Conservation (phyloP, 2,329 filamentous ascomycete genomes). For the Xylariaceae sp. region DNA sequence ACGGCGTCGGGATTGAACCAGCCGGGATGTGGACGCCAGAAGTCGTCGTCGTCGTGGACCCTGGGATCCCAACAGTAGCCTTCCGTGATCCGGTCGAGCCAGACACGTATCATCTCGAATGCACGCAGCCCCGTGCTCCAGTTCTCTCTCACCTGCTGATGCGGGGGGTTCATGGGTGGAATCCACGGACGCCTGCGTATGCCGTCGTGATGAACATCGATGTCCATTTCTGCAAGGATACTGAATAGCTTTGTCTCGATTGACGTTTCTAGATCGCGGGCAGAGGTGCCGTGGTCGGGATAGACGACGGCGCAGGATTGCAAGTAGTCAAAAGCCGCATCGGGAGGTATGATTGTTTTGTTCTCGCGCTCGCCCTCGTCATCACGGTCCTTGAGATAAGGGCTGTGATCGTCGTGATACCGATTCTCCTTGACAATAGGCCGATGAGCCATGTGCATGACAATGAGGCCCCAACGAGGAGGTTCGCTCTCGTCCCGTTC, state of each 20-base stretch:
- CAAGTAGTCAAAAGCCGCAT: not conserved
- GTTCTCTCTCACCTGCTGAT: not conserved
- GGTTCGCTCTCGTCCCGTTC: not conserved
- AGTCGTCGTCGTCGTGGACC: not conserved
- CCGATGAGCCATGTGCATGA: conserved; percentile 11
- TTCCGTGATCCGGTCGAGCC: conserved; percentile 11
- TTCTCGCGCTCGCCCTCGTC: not conserved
- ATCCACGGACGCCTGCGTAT: conserved; percentile 1
- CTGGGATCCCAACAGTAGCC: conserved; percentile 6
- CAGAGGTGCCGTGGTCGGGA: conserved; percentile 5
- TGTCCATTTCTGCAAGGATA: not conserved
- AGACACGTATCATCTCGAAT: conserved; percentile 17
- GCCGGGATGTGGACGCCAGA: conserved; percentile 12
- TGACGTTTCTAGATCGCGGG: conserved; percentile 1
- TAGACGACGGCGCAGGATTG: conserved; percentile 13
- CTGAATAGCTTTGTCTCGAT: not conserved
- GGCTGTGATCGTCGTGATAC: not conserved
- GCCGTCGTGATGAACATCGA: not conserved
- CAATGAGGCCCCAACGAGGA: conserved; percentile 13
- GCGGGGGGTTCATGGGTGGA: conserved; percentile 11
- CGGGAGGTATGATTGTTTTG: too few species aligned
- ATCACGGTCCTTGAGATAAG: not conserved
- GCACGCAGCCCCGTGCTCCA: conserved; percentile 19
- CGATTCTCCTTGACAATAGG: not conserved
- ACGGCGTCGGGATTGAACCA: conserved; percentile 22